Evolutionary conservation across 768 basidiomycete genomes (phyloP).

Genomic region (Russula brevipes): DNA sequence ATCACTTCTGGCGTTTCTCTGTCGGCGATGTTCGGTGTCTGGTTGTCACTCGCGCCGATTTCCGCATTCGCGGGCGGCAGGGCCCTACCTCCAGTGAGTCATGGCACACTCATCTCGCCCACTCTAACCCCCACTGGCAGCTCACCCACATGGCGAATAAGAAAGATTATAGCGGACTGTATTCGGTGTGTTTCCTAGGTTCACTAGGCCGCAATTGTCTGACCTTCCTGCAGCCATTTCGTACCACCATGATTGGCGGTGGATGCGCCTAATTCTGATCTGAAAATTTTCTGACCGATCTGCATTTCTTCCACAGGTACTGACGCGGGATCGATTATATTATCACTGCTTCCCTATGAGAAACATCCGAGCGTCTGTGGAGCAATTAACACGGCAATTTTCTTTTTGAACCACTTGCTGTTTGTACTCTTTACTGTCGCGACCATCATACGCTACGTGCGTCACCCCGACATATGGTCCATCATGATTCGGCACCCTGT

Average conservation of each 20-base stretch:
- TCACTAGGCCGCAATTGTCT: background rate
- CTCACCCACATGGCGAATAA: background rate
- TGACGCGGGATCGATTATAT: conserved; percentile 50
- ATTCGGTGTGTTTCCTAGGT: conserved; percentile 30
- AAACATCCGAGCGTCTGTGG: conserved; percentile 37
- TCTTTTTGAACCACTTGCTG: conserved; percentile 46
- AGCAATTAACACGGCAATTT: conserved; percentile 44
- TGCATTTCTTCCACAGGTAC: conserved; percentile 34
- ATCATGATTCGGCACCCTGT: conserved; percentile 46
- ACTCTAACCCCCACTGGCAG: background rate
- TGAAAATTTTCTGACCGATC: background rate
- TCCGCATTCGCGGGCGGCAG: conserved; percentile 4
- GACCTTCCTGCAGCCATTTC: conserved; percentile 38
- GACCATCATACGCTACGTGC: conserved; percentile 46
- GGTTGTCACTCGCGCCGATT: background rate
- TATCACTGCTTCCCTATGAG: conserved; percentile 54
- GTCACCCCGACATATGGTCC: conserved; percentile 46
- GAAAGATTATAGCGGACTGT: conserved; percentile 35
- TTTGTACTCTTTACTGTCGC: conserved; percentile 40
- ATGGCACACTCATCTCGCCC: background rate
- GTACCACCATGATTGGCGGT: conserved; percentile 53
- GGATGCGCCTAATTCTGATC: conserved; percentile 30
- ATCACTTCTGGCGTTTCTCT: too few relatives aligned
- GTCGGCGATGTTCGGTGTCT: too few relatives aligned
- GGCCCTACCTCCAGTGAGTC: background rate